Base-by-base conservation (phyloP, 2,329 filamentous ascomycete species). In the Cercospora sp. region DNA sequence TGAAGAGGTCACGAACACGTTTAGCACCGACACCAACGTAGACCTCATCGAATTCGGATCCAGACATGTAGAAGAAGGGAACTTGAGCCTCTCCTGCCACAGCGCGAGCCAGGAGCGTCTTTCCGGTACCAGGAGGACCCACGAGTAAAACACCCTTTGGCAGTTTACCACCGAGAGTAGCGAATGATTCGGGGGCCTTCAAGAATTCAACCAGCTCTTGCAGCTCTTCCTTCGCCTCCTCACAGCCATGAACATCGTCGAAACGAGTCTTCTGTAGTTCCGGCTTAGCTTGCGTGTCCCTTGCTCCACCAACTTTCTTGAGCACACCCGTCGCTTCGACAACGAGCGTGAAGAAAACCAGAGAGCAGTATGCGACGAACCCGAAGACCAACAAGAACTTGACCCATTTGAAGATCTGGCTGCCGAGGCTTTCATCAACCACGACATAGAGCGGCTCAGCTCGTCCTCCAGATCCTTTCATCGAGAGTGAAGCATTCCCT, bases 41-140 rank as follows among this genome's bases (percentile, higher is more conserved):
- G 63, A 99, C 91, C 81, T 99, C 95, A 77, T 99, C 95, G 78
- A 99, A 99, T 79, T 99, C 95, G 67, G 93, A 97, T 61, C 95
- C 95, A 77, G 95, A 99, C 94, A 99, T 98, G 86, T 97, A 99
- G 86, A 98, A 99, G 86, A 99, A 99, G 1, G 95, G 95, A 18
- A 99, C 95, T 65, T 94, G 95, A 64, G 95, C 94, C 83, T 99
- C 95, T 63, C 95, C 95, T 59, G 95, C 95, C 69, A 99, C 95
- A 65, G 95, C 96, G 76, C 95, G 90, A 71, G 95, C 95, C 69
- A 99, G 87, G 48, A 99, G 87, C 12, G 95, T 99, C 83, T 99
- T 99, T 82, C 95, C 95, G 69, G 95, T 99, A 83, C 95, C 95
- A 63, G 95, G 95, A 77, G 95, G 95, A 0, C 95, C 95, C 76